Evolutionary conservation across 345 rosid genomes (phyloP), one percentile per base, ranked within the genome.

Genomic region (Pistacia integerrima): DNA sequence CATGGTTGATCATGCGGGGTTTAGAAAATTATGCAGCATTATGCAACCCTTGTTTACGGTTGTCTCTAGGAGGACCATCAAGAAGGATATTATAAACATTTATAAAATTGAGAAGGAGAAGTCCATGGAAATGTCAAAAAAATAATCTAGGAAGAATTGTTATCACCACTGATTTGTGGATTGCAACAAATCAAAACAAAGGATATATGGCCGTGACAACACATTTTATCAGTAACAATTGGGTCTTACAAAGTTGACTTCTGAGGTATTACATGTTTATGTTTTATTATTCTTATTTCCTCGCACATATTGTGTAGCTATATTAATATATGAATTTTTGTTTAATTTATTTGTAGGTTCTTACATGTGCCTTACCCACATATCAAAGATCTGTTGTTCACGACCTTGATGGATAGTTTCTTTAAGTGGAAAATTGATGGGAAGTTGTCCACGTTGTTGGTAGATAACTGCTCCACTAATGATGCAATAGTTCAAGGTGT

Each of bases 381-480:
- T 60, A 73, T 58, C 22, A 44, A 8, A 3, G 38, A 5, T 5
- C 55, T 62, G 2, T 2, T 73, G 1, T 28, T 58, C 22, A 8
- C 17, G 0, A 12, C 8, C 22, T 61, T 73, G 22, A 5, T 61
- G 8, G 38, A 62, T 6, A 38, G 57, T 17, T 41, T 73, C 2
- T 11, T 44, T 3, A 55, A 58, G 1, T 72, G 59, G 56, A 60
- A 60, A 8, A 41, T 72, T 52, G 38, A 58, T 0, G 38, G 36
- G 17, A 72, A 60, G n/a, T 58, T 72, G 10, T 36, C 41, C 6
- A 72, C 55, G 6, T 8, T 72, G 9, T 59, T 5, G 11, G 35
- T 72, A 1, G 57, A 72, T 59, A 72, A 72, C 38, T 58, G 57
- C 5, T 3, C 10, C 2, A 72, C 67, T 18, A 72, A 72, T 59